Conservation (phyloP, 192 early-diverging fungal species). For the Coemansia sp. region DNA sequence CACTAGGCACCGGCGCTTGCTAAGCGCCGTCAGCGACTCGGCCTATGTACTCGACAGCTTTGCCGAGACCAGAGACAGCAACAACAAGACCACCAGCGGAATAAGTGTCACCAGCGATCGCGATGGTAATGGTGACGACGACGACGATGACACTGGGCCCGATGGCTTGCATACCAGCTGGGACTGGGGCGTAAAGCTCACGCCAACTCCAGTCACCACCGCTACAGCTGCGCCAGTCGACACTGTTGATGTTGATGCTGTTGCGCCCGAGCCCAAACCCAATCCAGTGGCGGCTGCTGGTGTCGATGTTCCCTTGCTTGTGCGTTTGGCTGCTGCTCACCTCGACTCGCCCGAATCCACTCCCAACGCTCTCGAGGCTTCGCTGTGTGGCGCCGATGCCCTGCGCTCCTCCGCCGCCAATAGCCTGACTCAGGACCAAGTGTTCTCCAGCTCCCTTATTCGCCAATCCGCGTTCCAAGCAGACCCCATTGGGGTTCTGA, state of each 20-base stretch:
- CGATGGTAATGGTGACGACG: neutral
- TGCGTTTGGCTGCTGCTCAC: neutral
- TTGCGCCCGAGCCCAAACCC: no score
- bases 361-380: slow-evolving; percentile 16
- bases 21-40: slow-evolving; percentile 45
- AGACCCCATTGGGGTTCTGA: slow-evolving; percentile 21
- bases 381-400: slow-evolving; percentile 39
- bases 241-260: no score
- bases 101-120: no score
- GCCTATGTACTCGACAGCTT: slow-evolving; percentile 16
- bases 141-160: neutral
- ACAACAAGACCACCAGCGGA: neutral
- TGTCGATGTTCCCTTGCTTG: neutral
- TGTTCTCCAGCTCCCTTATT: slow-evolving; percentile 20
- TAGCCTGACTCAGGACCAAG: neutral
- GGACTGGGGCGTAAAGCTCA: slow-evolving; percentile 53
- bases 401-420: slow-evolving; percentile 22
- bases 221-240: neutral
- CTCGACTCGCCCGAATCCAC: neutral
- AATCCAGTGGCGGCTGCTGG: no score
- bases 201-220: neutral
- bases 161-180: slow-evolving; percentile 42
- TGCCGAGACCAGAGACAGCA: neutral
- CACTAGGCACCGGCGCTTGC: slow-evolving; percentile 12
- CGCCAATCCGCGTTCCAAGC: slow-evolving; percentile 11